Base-by-base conservation (phyloP, 306 rosid genomes). In the Coriaria nepalensis region DNA sequence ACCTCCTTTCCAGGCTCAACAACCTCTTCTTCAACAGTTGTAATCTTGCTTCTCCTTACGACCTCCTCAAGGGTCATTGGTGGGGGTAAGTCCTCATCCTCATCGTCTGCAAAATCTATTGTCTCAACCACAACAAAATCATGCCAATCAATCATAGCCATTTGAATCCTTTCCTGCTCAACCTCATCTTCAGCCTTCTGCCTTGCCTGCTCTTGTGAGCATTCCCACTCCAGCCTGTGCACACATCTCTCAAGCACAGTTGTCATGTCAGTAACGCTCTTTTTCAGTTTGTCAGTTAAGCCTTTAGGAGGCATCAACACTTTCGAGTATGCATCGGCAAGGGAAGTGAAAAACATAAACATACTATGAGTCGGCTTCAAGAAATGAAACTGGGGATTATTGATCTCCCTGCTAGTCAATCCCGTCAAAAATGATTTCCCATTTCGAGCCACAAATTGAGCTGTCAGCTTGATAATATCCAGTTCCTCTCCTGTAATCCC, bases 61-160 rank as follows among this genome's bases (percentile, higher is more conserved):
- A 90, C 97, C 69, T 84, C 95, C 68, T 90, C 97, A 67, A 79
- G 72, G 49, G 93, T 84, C 94, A 90, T 84, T 32, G 92, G 97
- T 58, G 76, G 92, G 52, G 97, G 95, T 43, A 90, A 73, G 42
- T 78, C 97, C 63, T 84, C 90, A 63, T 84, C 97, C 86, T 90
- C 95, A 20, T 90, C 97, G 38, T 90, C 95, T 44, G 66, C 95
- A 77, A 90, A 90, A 58, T 90, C 97, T 55, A 90, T 84, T 4
- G 84, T 47, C 63, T 90, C 95, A 58, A 90, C 95, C 73, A 84
- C 95, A 40, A 81, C 95, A 90, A 90, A 84, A 70, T 90, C 97
- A 77, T 90, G 95, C 95, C 97, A 90, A 71, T 90, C 97, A 62
- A 90, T 90, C 97, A 90, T 90, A 32, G 92, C 94, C 97, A 90